Evolutionary conservation across 805 yeast species (phyloP), one percentile per base, ranked within the genome.

Genomic region (Saccharomycopsis guyanensis): DNA sequence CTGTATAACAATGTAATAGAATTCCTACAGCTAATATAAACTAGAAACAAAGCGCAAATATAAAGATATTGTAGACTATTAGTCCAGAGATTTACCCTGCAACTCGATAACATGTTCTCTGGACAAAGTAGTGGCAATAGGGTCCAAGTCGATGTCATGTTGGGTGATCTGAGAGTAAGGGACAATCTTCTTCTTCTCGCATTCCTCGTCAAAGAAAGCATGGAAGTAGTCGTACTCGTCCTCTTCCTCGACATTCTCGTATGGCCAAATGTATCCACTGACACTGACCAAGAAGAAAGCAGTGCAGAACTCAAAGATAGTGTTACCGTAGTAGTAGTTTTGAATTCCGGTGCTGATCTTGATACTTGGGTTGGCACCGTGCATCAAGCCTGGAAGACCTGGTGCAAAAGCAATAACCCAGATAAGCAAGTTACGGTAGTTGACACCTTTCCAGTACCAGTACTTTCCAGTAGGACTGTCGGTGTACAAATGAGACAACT

Each of bases 331-430:
- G 55, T 64, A 73, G 55, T 64, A 70, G 47, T 69, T 65, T 5
- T 60, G 57, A 13, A 66, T 61, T n/a, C 77, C 77, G 3, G 15
- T 29, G 15, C 40, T 52, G 40, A 55, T 49, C 25, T 59, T 53
- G 16, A 50, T 37, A 48, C 50, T 42, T 57, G 65, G 38, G 59
- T 61, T 55, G 53, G 63, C 68, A 55, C 65, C 53, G 61, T 66
- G 53, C 58, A 63, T 55, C 12, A 71, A 59, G 31, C 80, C 80
- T 2, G 80, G 80, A 22, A 75, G 47, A 18, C 75, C 75, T 15
- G 76, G 78, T 8, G 69, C 65, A 56, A 67, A 61, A 27, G 71
- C 70, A 3, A 59, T 51, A 3, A 63, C 36, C 67, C 71, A 72
- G 7, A 69, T 60, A 3, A 61, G 40, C 10, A 67, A 44, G 13